Conservation (phyloP, 192 early-diverging fungal species). For the Dissophora ornata region DNA sequence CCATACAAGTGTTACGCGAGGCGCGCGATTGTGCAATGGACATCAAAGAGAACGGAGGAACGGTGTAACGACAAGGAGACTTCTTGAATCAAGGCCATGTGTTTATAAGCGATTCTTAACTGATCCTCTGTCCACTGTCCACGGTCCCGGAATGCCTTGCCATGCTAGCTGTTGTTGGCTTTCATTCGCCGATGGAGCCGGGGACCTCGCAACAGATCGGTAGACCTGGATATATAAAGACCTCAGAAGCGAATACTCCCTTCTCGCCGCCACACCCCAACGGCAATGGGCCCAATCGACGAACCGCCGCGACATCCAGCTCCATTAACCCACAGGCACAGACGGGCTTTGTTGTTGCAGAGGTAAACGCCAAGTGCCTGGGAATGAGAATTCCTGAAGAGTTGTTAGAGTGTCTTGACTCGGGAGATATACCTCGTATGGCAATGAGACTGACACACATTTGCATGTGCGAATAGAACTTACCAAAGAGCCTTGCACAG, state of each 20-base stretch:
- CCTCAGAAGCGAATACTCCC: constrained; percentile 10
- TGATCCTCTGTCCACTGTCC: background rate
- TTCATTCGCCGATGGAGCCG: background rate
- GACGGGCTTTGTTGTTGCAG: constrained; percentile 17
- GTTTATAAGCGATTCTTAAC: no score
- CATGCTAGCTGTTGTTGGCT: background rate
- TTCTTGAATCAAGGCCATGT: no score
- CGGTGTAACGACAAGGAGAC: no score
- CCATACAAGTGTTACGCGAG: no score
- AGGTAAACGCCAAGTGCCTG: constrained; percentile 4
- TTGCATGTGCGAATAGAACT: background rate
- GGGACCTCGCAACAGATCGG: constrained; percentile 10
- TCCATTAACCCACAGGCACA: constrained; percentile 7
- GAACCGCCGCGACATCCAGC: background rate
- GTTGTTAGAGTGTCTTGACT: no score
- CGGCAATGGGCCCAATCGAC: background rate
- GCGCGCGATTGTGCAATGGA: no score
- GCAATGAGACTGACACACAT: background rate
- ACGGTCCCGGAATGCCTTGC: background rate
- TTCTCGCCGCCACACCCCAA: constrained; percentile 3
- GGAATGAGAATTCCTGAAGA: no score
- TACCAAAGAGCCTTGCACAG: constrained; percentile 55
- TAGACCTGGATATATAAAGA: constrained; percentile 10
- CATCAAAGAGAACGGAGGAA: no score
- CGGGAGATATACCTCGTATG: no score